Conservation (phyloP, 306 rosid species). For the Canavalia ensiformis region DNA sequence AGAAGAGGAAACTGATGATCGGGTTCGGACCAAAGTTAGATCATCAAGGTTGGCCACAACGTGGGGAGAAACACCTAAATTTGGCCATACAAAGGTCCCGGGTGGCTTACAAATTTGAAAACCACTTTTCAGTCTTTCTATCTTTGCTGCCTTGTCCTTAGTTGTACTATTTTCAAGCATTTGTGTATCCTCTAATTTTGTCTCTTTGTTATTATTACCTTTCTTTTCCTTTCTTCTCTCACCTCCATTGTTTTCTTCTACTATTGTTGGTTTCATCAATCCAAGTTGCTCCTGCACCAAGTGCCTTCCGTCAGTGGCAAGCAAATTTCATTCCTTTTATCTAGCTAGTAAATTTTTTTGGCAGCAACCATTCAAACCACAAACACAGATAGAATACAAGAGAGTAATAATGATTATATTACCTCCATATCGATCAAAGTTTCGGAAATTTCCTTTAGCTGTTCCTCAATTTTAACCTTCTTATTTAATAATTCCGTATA, state of each 20-base stretch:
- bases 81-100: slow-evolving; percentile 81
- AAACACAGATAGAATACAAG: background rate
- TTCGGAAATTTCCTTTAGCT: slow-evolving; percentile 61
- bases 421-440: slow-evolving; percentile 72
- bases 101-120: slow-evolving; percentile 83
- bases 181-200: slow-evolving; percentile 50
- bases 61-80: slow-evolving; percentile 53
- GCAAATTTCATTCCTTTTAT: background rate
- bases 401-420: slow-evolving; percentile 32
- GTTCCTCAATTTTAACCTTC: slow-evolving; percentile 70
- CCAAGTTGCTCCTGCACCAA: slow-evolving; percentile 68
- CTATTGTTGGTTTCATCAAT: slow-evolving; percentile 52
- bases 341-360: background rate
- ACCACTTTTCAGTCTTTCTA: slow-evolving; percentile 80
- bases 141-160: slow-evolving; percentile 75
- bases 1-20: slow-evolving; percentile 75
- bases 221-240: slow-evolving; percentile 46
- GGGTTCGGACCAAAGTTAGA: slow-evolving; percentile 62
- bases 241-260: slow-evolving; percentile 54
- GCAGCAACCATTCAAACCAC: background rate
- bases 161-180: slow-evolving; percentile 36
- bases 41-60: slow-evolving; percentile 51
- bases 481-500: slow-evolving; percentile 56
- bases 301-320: slow-evolving; percentile 38
- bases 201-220: slow-evolving; percentile 38